phyloP scores from a whole-genome alignment of 1,284 basidiomycete genomes.

The Pseudozyma hubeiensis region DNA sequence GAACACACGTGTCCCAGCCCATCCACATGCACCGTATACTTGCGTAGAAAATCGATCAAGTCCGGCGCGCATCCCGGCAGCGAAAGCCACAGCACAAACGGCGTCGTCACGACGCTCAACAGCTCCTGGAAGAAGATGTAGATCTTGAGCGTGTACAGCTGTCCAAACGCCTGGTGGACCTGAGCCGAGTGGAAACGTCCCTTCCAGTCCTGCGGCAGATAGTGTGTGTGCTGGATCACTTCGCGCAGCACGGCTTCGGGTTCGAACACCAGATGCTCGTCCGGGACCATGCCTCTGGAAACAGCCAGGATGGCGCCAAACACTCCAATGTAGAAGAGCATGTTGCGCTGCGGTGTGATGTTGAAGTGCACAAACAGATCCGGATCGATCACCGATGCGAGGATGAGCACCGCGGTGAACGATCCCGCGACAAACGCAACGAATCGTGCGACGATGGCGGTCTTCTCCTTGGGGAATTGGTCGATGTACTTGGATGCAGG shows the following conservation, averaged over 20 bases:
- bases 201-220: conserved; percentile 92
- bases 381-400: conserved; percentile 90
- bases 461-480: conserved; percentile 94
- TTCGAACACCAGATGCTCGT: conserved; percentile 89
- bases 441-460: conserved; percentile 89
- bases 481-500: conserved; percentile 93
- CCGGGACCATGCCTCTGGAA: conserved; percentile 92
- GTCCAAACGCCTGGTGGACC: conserved; percentile 59
- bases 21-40: conserved; percentile 93
- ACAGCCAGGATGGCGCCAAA: conserved; percentile 89
- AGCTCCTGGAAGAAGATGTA: conserved; percentile 86
- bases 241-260: conserved; percentile 90
- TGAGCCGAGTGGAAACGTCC: conserved; percentile 80
- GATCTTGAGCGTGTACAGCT: conserved; percentile 64
- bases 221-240: conserved; percentile 92
- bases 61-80: conserved; percentile 83
- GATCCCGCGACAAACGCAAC: conserved; percentile 95
- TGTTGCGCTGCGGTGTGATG: conserved; percentile 89
- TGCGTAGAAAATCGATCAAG: conserved; percentile 64
- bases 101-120: conserved; percentile 89
- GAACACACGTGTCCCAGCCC: conserved; percentile 96
- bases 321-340: conserved; percentile 89
- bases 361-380: conserved; percentile 89
- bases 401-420: conserved; percentile 90
- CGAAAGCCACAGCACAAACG: conserved; percentile 91